These are phyloP conservation scores for Globisporangium sylvaticum DNA, from an alignment of 352 stramenopile genomes.

Conservation along the genomic window DNA sequence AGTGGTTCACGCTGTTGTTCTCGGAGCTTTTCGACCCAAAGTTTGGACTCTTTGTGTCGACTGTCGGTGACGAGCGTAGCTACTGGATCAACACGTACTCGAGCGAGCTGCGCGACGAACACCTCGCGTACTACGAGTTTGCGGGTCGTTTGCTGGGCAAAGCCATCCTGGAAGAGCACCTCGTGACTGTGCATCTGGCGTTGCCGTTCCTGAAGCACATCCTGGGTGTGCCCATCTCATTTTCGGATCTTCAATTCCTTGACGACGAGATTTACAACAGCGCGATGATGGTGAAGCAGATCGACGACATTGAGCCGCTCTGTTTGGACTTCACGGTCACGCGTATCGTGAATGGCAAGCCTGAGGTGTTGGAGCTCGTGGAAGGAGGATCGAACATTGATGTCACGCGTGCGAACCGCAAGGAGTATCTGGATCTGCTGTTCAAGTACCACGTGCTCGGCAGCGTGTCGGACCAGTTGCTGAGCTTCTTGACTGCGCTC, in stretches of 20 bases:
- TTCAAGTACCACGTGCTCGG: conserved; percentile 96
- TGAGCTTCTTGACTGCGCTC: conserved; percentile 86
- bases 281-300: conserved; percentile 61
- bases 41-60: conserved; percentile 75
- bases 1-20: conserved; percentile 88
- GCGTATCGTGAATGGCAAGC: conserved; percentile 54
- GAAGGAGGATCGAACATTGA: conserved; percentile 86
- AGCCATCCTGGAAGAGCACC: conserved; percentile 81
- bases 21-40: conserved; percentile 75
- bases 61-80: conserved; percentile 64
- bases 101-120: conserved; percentile 38
- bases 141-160: conserved; percentile 82
- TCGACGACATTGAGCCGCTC: conserved; percentile 68
- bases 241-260: conserved; percentile 88
- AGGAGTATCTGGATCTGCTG: conserved; percentile 90
- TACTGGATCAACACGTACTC: conserved; percentile 87
- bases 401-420: conserved; percentile 95
- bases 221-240: conserved; percentile 81
- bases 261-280: conserved; percentile 84
- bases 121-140: conserved; percentile 81
- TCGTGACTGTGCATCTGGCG: conserved; percentile 73
- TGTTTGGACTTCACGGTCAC: conserved; percentile 82
- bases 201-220: conserved; percentile 89
- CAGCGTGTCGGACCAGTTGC: conserved; percentile 89
- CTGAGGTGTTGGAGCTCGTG: conserved; percentile 87